A percentile compares a stretch with the other conserved stretches of the same genome.
These are phyloP conservation scores for Erythrophleum fordii DNA, from an alignment of 306 rosid genomes.

Conservation along the genomic window DNA sequence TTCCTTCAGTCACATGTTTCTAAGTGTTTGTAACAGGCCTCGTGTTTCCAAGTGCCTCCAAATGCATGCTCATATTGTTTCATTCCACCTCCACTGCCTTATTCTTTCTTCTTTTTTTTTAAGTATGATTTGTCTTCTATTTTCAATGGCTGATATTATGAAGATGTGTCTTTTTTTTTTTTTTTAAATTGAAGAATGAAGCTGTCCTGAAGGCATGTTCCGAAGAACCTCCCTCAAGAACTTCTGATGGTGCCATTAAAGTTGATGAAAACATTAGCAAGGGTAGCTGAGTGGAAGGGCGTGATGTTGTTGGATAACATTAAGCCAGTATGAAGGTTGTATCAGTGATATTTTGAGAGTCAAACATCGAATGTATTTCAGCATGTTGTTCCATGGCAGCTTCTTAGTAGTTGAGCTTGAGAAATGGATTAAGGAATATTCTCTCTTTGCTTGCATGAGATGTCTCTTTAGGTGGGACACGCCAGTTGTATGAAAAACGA, in stretches of 20 bases:
- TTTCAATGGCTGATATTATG: slow-evolving; percentile 24
- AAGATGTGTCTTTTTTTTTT: neutral
- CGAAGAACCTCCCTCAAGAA: slow-evolving; percentile 60
- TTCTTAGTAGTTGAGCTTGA: slow-evolving; percentile 5
- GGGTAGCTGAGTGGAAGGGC: slow-evolving; percentile 23
- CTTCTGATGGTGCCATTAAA: slow-evolving; percentile 37
- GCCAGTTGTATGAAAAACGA: neutral
- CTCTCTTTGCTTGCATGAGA: neutral
- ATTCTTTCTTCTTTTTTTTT: neutral
- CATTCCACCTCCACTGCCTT: neutral
- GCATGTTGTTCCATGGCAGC: slow-evolving; percentile 21
- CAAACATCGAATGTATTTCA: neutral
- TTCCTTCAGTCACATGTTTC: neutral
- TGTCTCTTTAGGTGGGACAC: neutral
- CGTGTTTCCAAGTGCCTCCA: slow-evolving; percentile 8
- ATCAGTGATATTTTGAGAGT: slow-evolving; percentile 10
- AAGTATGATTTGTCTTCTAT: neutral
- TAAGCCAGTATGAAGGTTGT: slow-evolving; percentile 26
- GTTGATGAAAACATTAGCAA: slow-evolving; percentile 36
- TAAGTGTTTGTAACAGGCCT: neutral
- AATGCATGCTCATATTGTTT: neutral
- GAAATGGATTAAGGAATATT: slow-evolving; percentile 7
- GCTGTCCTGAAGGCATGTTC: slow-evolving; percentile 89
- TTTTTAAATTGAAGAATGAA: slow-evolving; percentile 63
- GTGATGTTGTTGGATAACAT: neutral